These are phyloP conservation scores for Fusarium ambrosium DNA, from an alignment of 2,329 filamentous ascomycete genomes.

Conservation along the genomic window DNA sequence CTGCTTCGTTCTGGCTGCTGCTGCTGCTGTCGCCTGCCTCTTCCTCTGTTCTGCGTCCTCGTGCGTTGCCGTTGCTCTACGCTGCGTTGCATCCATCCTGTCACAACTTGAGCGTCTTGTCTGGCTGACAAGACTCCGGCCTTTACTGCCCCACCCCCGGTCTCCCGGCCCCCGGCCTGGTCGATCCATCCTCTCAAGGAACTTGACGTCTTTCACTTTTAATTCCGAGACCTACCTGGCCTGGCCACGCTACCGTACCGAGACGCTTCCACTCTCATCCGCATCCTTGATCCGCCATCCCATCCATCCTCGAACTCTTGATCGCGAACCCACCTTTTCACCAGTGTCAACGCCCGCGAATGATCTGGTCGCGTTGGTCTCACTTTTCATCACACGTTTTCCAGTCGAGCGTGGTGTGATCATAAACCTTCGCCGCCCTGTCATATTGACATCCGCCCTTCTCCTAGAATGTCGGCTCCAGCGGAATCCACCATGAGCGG, in stretches of 20 bases:
- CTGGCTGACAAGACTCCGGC: conserved; percentile 41
- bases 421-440: conserved; percentile 38
- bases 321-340: conserved; percentile 15
- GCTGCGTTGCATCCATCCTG: conserved; percentile 35
- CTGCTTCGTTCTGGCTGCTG: neutral
- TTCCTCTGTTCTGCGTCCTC: conserved; percentile 3
- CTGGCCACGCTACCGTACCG: conserved; percentile 25
- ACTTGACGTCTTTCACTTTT: conserved; percentile 50
- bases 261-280: conserved; percentile 28
- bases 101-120: conserved; percentile 42
- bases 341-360: conserved; percentile 26
- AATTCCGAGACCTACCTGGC: conserved; percentile 44
- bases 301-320: conserved; percentile 19
- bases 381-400: conserved; percentile 21
- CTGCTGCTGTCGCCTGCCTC: conserved; percentile 14
- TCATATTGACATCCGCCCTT: conserved; percentile 20
- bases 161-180: conserved; percentile 43
- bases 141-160: conserved; percentile 46
- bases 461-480: conserved; percentile 49
- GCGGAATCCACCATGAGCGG: conserved; percentile 52
- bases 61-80: conserved; percentile 20
- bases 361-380: conserved; percentile 37
- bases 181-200: conserved; percentile 44
- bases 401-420: conserved; percentile 45
- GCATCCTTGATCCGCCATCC: conserved; percentile 32